Evolutionary conservation across 2,329 filamentous ascomycete species (phyloP).

Genomic region (Alternaria arborescens): DNA sequence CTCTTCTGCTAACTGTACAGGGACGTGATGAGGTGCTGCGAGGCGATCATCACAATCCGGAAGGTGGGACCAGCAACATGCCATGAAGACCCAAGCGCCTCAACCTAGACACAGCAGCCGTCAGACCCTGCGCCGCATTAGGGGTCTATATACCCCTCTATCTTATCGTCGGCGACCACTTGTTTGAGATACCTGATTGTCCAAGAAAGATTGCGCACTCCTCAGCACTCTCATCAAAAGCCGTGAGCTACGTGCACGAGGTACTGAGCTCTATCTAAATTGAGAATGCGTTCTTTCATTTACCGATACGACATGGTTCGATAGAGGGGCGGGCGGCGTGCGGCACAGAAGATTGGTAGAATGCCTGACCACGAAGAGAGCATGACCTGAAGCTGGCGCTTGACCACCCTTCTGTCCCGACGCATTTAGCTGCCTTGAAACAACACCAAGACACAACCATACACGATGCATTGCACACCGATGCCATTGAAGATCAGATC

Average conservation of each 20-base stretch:
- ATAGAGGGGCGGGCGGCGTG: not conserved
- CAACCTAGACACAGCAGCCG: not conserved
- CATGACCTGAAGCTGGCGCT: not conserved
- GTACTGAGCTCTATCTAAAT: not conserved
- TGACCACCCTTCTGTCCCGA: not conserved
- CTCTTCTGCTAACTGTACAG: constrained; percentile 9
- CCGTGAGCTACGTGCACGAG: not conserved
- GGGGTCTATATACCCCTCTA: not conserved
- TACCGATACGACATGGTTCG: not conserved
- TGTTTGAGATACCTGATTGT: not conserved
- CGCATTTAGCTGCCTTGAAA: not conserved
- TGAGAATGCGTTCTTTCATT: not conserved
- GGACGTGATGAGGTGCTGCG: not conserved
- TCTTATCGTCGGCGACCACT: not conserved
- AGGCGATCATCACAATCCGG: constrained; percentile 3
- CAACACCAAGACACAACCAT: not conserved
- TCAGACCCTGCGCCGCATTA: constrained; percentile 5
- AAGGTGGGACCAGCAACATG: constrained; percentile 8
- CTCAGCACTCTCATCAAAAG: not conserved
- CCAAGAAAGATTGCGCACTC: not conserved
- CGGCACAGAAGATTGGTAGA: not conserved
- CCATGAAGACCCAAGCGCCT: constrained; percentile 1
- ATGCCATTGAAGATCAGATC: not conserved
- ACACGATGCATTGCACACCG: not conserved
- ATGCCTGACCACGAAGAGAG: not conserved